Evolutionary conservation across 768 basidiomycete species (phyloP).

Genomic region (Lentinus brumalis): DNA sequence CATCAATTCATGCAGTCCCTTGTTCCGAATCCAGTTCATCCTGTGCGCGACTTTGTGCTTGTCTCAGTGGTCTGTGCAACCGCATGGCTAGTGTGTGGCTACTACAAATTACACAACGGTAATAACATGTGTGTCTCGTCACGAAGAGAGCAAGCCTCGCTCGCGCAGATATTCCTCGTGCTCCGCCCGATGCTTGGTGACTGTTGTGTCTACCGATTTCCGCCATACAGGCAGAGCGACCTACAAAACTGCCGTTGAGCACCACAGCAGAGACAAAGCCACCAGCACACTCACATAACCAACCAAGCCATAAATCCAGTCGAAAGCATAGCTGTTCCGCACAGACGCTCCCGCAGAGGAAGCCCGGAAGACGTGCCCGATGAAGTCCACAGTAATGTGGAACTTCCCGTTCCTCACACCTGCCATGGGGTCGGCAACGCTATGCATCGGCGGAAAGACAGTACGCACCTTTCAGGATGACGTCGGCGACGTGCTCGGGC

Average conservation of each 20-base stretch:
- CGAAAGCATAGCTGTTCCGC: constrained; percentile 59
- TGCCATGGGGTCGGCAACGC: constrained; percentile 26
- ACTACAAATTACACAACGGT: background rate
- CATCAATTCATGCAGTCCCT: constrained; percentile 1
- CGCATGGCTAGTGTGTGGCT: too few species aligned
- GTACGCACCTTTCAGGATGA: constrained; percentile 56
- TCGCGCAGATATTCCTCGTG: constrained; percentile 38
- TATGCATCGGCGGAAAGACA: background rate
- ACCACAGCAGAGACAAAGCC: background rate
- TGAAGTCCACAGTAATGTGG: constrained; percentile 76
- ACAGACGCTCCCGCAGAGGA: constrained; percentile 67
- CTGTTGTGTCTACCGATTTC: constrained; percentile 36
- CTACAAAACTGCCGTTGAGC: constrained; percentile 24
- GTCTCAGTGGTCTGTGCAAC: too few species aligned
- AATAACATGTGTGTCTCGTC: background rate
- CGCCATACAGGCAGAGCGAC: constrained; percentile 44
- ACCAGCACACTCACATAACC: constrained; percentile 27
- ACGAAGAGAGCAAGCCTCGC: background rate
- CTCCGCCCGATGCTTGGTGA: constrained; percentile 36
- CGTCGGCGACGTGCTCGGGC: constrained; percentile 62
- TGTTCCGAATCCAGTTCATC: too few species aligned
- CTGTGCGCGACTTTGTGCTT: too few species aligned
- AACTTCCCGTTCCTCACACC: constrained; percentile 70
- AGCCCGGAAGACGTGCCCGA: constrained; percentile 66
- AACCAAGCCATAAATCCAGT: constrained; percentile 46